Base-by-base conservation (phyloP, 1,284 basidiomycete species). In the Rhodotorula glutinis region DNA sequence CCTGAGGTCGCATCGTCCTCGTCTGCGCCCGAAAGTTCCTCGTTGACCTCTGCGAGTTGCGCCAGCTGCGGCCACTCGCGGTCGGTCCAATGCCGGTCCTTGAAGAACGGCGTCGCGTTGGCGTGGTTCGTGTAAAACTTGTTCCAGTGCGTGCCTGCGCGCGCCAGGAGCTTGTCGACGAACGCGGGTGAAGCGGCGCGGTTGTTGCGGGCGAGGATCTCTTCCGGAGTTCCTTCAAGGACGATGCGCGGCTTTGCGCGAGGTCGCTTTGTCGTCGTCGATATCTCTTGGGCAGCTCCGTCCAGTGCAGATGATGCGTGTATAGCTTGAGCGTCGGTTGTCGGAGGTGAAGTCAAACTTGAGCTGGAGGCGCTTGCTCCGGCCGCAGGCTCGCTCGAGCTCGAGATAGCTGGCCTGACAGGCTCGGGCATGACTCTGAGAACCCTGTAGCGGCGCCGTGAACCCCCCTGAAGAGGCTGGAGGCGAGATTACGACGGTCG, bases 11-110 rank as follows among this genome's bases (percentile, higher is more conserved):
- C n/a, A n/a, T n/a, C 53, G 23, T 27, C 16, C 13, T 17, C 54
- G 16, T n/a, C 27, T 4, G 2, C 41, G 29, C 40, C 54, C 11
- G 8, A 3, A 16, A 4, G n/a, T n/a, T 10, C 49, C 2, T 40
- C 57, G 3, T 13, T 57, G 4, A 11, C 30, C 13, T 54, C 41
- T 16, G 46, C 65, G 4, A 56, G 38, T 3, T 40, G 13, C 29
- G 38, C 57, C 2, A 63, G 46, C 17, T 70, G 57, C 3, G 47
- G 33, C 62, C 78, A 79, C 60, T 79, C 79, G 2, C 73, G 64
- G n/a, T 70, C 63, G 1, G 76, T 79, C 79, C 79, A 80, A 60
- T 80, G 77, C 5, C 79, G 73, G 51, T 79, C 75, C 61, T 79
- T 79, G 74, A 79, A 80, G 63, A 80, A 80, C 21, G 46, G 58